phyloP scores from a whole-genome alignment of 305 asterid genomes.

The Nicotiana rustica region DNA sequence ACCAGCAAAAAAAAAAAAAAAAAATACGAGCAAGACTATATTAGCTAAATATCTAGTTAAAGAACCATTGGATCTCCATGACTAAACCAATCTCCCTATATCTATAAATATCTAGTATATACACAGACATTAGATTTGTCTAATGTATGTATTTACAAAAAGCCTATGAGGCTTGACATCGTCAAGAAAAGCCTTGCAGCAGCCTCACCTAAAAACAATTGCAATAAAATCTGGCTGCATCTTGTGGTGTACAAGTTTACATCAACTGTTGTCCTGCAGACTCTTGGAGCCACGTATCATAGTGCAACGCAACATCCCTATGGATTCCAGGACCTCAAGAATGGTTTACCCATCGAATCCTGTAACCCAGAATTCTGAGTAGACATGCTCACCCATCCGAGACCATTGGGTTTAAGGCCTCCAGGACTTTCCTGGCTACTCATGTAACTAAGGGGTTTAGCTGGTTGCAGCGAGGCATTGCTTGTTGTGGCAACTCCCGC shows the following conservation, averaged over 20 bases:
- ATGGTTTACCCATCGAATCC: constrained; percentile 65
- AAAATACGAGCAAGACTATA: neutral
- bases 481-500: constrained; percentile 56
- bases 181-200: constrained; percentile 24
- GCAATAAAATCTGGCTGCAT: constrained; percentile 22
- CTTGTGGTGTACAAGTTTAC: neutral
- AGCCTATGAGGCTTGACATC: constrained; percentile 11
- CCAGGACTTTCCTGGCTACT: constrained; percentile 58
- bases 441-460: constrained; percentile 60
- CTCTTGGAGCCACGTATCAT: constrained; percentile 16
- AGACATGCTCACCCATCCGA: constrained; percentile 70
- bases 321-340: constrained; percentile 81
- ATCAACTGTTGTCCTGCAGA: constrained; percentile 16
- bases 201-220: constrained; percentile 15
- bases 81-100: constrained; percentile 16
- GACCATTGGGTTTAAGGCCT: constrained; percentile 54
- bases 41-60: constrained; percentile 20
- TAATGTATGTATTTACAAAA: constrained; percentile 36
- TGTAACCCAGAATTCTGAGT: constrained; percentile 63
- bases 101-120: constrained; percentile 38
- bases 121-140: constrained; percentile 37
- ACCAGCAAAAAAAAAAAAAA: neutral
- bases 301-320: constrained; percentile 32
- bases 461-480: constrained; percentile 57
- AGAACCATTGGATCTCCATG: neutral